Base-by-base conservation (phyloP, 1,284 basidiomycete species). In the Boletus hoseneyae region DNA sequence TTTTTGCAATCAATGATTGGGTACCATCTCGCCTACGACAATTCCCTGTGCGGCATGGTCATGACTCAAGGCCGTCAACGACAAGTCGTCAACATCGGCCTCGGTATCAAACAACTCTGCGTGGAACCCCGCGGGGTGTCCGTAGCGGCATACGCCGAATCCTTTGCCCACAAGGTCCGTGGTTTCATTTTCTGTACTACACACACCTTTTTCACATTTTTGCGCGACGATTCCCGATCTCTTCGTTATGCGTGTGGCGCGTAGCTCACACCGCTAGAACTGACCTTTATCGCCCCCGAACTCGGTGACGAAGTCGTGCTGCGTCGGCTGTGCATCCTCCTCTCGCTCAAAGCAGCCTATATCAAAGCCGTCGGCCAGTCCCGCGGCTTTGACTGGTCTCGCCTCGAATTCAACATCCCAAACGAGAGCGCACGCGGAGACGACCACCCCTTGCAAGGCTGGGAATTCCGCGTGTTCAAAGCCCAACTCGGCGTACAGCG, bases 381-480 rank as follows among this genome's bases (percentile, higher is more conserved):
- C 4, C 68, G 81, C 23, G 87, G 86, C 1, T 90, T 90, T 64
- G 87, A 90, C 69, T 87, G 77, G 70, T 80, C 83, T 5, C 81
- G 87, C 1, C 80, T 91, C 55, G 85, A 90, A 58, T 88, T 88
- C 73, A 79, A 89, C 66, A 77, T 90, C 42, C 80, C 82, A 0
- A 74, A 76, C 27, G 71, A 79, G 52, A 74, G 66, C 8, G 83
- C 83, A 12, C 74, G 68, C 1, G 85, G 83, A 2, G 89, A 91
- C 64, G 79, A 79, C 3, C 75, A 79, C 45, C 76, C 79, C 0
- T 70, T 91, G 1, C 73, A 75, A 16, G 88, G 89, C 0, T 91
- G 88, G 88, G 89, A 91, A 63, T 90, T 91, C 67, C 78, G 88
- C 11, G 72, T 90, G 32, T 91, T 87, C 75, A 78, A 77, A 53